Base-by-base conservation (phyloP, 345 rosid species). In the Eucalyptus urophylla region DNA sequence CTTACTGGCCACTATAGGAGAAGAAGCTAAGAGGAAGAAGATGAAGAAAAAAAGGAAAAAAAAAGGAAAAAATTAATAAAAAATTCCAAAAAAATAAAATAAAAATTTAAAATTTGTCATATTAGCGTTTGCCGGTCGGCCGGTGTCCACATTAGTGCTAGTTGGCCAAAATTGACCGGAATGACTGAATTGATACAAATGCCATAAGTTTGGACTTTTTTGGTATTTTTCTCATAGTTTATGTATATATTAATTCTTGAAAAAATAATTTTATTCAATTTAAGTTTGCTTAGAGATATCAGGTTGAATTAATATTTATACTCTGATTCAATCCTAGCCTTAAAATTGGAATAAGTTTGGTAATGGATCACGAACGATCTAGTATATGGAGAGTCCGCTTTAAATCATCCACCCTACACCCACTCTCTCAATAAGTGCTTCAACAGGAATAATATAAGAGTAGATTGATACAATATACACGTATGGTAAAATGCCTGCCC, bases 111-210 rank as follows among this genome's bases (percentile, higher is more conserved):
- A 17, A 51, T 1, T 17, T 17, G 22, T 1, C 9, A 51, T 51
- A 0, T 51, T 0, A 17, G 1, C 4, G 1, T 17, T 51, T 0
- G 1, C 9, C 22, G 2, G 22, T 17, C 2, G 0, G 9, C 22
- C 0, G 2, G 4, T 17, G 56, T 51, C 9, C 56, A 53, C 2
- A 0, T 53, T 53, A 53, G 24, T 53, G 24, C 1, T 2, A 3
- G 0, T 0, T 16, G 0, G 22, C 9, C 22, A 51, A 51, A 51
- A 51, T 51, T 51, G 4, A 16, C 1, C 1, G 2, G 9, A 51
- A 51, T 1, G 4, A 17, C 9, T 53, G 1, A 19, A 53, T 19
- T 53, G 9, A 0, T 53, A 53, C 9, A 53, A 53, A 53, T 53
- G 56, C 24, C 22, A 17, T 3, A 3, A 53, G 24, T 53, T 53